phyloP scores from a whole-genome alignment of 108 stramenopile species.

The Asterionellopsis glacialis region DNA sequence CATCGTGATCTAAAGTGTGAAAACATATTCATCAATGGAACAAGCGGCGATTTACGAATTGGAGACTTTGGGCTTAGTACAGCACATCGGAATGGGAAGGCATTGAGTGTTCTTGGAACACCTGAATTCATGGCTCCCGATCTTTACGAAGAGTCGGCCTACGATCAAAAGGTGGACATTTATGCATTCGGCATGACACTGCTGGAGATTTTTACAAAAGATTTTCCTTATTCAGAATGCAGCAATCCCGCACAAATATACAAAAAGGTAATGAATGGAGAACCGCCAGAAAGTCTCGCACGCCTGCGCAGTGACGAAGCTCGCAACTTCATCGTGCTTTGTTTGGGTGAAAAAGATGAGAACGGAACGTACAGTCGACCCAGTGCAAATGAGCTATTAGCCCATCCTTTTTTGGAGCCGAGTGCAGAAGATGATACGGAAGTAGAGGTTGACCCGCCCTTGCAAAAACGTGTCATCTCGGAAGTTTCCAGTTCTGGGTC shows the following conservation, averaged over 20 bases:
- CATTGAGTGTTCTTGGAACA: conserved; percentile 90
- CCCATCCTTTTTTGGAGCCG: conserved; percentile 75
- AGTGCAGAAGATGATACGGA: conserved; percentile 63
- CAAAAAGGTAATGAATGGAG: conserved; percentile 86
- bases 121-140: conserved; percentile 99
- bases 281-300: conserved; percentile 75
- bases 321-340: conserved; percentile 80
- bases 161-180: conserved; percentile 98
- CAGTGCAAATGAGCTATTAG: conserved; percentile 64
- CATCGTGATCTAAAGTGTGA: conserved; percentile 98
- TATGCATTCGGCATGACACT: conserved; percentile 99
- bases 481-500: conserved; percentile 14
- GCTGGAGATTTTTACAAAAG: conserved; percentile 96
- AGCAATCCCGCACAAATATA: conserved; percentile 93
- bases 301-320: conserved; percentile 77
- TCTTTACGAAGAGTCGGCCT: conserved; percentile 90
- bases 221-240: conserved; percentile 94
- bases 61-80: conserved; percentile 97
- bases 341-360: conserved; percentile 74
- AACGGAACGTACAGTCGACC: conserved; percentile 56
- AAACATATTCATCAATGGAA: conserved; percentile 98
- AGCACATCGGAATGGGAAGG: conserved; percentile 80
- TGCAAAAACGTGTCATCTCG: conserved; percentile 59
- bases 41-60: conserved; percentile 94
- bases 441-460: conserved; percentile 72